Conservation (phyloP, 2,329 filamentous ascomycete species). For the Paecilomyces formosus region DNA sequence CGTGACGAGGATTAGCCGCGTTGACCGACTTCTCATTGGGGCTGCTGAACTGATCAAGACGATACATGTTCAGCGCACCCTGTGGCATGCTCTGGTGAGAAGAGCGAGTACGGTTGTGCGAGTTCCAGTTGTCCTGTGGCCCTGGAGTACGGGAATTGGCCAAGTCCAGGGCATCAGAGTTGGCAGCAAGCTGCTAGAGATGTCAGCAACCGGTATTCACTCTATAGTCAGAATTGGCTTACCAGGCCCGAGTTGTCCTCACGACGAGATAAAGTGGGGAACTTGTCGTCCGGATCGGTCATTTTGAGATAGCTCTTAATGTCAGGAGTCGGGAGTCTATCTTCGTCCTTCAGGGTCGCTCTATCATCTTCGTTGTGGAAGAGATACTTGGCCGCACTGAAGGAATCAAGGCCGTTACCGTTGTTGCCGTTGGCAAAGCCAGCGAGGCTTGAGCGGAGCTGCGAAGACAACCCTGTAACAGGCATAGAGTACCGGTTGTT, state of each 20-base stretch:
- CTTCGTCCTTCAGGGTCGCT: constrained; percentile 35
- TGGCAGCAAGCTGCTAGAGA: constrained; percentile 62
- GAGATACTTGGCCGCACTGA: constrained; percentile 77
- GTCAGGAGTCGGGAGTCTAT: constrained; percentile 53
- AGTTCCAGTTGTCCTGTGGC: constrained; percentile 46
- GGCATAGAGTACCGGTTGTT: constrained; percentile 89
- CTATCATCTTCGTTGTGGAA: constrained; percentile 76
- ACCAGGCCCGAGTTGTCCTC: constrained; percentile 50
- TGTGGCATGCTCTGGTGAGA: constrained; percentile 53
- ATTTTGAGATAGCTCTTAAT: constrained; percentile 64
- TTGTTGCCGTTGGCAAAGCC: constrained; percentile 16
- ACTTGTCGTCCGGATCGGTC: constrained; percentile 71
- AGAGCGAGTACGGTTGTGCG: constrained; percentile 62
- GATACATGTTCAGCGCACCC: constrained; percentile 40
- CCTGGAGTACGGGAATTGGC: constrained; percentile 62
- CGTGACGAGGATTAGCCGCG: constrained; percentile 26
- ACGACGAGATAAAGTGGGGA: constrained; percentile 57
- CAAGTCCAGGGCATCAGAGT: constrained; percentile 73
- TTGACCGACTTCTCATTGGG: constrained; percentile 20
- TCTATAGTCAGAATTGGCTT: constrained; percentile 21
- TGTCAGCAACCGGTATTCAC: constrained; percentile 28
- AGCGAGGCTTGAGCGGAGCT: constrained; percentile 21
- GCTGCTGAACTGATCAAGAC: constrained; percentile 27
- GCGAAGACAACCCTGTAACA: constrained; percentile 45
- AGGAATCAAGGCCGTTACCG: constrained; percentile 60